A percentile compares a stretch with the other conserved stretches of the same genome.
Conservation (phyloP, 2,329 filamentous ascomycete genomes). For the Venturiaceae sp. region DNA sequence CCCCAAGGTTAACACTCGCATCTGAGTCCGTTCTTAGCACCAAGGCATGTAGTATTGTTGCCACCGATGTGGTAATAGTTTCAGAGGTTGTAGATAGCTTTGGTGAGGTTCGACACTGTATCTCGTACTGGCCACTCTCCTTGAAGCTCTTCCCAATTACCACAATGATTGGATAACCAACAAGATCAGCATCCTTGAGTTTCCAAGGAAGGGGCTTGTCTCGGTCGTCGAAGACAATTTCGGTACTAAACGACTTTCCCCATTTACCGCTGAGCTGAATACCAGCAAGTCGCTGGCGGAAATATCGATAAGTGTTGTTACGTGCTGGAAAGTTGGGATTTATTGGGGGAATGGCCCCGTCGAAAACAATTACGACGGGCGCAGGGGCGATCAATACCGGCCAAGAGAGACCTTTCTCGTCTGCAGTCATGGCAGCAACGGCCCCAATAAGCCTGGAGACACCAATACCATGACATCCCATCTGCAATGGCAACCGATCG, state of each 20-base stretch:
- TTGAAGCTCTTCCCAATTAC: constrained; percentile 67
- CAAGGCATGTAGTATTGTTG: not conserved
- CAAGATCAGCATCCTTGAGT: constrained; percentile 76
- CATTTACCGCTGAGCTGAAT: not conserved
- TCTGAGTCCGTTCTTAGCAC: not conserved
- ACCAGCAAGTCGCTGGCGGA: not conserved
- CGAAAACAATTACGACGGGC: not conserved
- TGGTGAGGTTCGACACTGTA: not conserved
- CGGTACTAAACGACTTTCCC: not conserved
- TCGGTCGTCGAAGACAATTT: constrained; percentile 23
- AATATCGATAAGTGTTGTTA: not conserved
- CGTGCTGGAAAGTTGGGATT: not conserved
- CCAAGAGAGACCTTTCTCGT: constrained; percentile 70
- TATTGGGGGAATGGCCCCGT: not conserved
- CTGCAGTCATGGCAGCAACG: constrained; percentile 65
- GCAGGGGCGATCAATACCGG: constrained; percentile 38
- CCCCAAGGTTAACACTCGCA: too few species aligned
- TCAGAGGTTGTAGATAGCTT: not conserved
- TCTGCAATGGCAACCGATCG: constrained; percentile 55
- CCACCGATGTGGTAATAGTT: not conserved
- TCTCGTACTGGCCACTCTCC: constrained; percentile 23
- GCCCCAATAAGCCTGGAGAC: constrained; percentile 85
- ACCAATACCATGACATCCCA: constrained; percentile 96
- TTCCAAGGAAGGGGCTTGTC: constrained; percentile 67
- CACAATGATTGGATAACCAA: constrained; percentile 78